phyloP scores from a whole-genome alignment of 345 rosid species.

The Sonneratia alba region DNA sequence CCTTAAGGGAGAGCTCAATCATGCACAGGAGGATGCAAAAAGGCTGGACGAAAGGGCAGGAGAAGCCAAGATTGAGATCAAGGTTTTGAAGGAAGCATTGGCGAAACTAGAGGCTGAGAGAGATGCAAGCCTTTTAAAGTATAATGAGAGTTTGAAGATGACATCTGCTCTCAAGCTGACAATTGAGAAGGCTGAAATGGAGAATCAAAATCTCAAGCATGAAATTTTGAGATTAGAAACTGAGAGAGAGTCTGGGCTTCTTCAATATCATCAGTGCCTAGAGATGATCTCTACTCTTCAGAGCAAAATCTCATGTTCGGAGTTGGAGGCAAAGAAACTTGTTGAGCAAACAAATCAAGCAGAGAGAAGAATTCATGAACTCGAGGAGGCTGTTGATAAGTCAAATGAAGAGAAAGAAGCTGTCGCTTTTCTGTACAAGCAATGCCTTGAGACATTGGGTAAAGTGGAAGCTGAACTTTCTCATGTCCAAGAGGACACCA shows the following conservation, averaged over 20 bases:
- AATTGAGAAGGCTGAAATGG: conserved; percentile 52
- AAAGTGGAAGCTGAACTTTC: conserved; percentile 52
- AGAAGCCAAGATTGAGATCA: conserved; percentile 68
- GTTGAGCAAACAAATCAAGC: conserved; percentile 42
- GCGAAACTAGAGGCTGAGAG: conserved; percentile 55
- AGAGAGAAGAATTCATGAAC: conserved; percentile 46
- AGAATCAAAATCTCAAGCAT: conserved; percentile 42
- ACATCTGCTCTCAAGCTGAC: conserved; percentile 43
- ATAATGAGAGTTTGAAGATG: conserved; percentile 54
- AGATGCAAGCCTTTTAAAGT: conserved; percentile 56
- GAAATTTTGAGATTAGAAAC: conserved; percentile 44
- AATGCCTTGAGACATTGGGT: conserved; percentile 64
- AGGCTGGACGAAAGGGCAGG: conserved; percentile 62
- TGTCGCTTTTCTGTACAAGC: conserved; percentile 36
- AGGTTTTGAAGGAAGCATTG: conserved; percentile 56
- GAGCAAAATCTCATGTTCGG: conserved; percentile 47
- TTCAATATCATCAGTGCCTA: conserved; percentile 49
- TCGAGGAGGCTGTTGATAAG: conserved; percentile 45
- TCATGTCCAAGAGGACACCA: conserved; percentile 40
- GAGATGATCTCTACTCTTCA: conserved; percentile 53
- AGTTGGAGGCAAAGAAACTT: conserved; percentile 41
- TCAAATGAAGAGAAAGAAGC: conserved; percentile 59
- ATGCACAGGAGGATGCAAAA: conserved; percentile 47
- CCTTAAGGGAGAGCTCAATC: conserved; percentile 54
- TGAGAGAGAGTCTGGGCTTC: conserved; percentile 57